These are phyloP conservation scores for Cladosporium sp. DNA, from an alignment of 2,329 filamentous ascomycete species.

Conservation along the genomic window DNA sequence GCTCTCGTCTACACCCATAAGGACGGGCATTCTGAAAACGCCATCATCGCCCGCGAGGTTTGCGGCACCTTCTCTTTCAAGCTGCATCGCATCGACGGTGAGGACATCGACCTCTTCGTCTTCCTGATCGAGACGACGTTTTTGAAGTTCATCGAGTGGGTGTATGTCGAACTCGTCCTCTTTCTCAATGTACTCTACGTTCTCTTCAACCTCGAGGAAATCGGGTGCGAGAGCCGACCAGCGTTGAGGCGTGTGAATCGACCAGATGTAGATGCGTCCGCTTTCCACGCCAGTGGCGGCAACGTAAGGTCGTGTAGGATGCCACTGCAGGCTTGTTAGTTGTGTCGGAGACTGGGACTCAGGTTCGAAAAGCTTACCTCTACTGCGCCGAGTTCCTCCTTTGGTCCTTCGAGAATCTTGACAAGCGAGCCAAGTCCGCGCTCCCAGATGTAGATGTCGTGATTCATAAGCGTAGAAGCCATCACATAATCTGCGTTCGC, in stretches of 20 bases:
- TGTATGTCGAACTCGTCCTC: conserved; percentile 99
- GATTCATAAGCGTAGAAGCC: conserved; percentile 95
- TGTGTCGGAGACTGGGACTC: background rate
- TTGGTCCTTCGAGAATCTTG: conserved; percentile 93
- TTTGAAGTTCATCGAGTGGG: conserved; percentile 87
- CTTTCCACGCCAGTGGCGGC: conserved; percentile 90
- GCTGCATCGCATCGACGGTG: conserved; percentile 58
- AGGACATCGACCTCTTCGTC: conserved; percentile 91
- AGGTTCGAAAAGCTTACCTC: conserved; percentile 41
- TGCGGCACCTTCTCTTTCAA: conserved; percentile 28
- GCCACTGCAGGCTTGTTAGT: conserved; percentile 53
- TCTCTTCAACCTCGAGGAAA: conserved; percentile 96
- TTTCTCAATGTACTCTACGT: conserved; percentile 89
- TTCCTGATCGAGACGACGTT: conserved; percentile 80
- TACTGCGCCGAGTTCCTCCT: conserved; percentile 91
- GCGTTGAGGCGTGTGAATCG: conserved; percentile 86
- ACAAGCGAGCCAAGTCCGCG: conserved; percentile 86
- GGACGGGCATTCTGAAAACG: conserved; percentile 80
- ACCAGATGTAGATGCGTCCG: conserved; percentile 92
- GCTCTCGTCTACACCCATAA: conserved; percentile 88
- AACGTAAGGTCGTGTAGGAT: conserved; percentile 78
- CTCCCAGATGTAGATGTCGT: conserved; percentile 98
- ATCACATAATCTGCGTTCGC: conserved; percentile 92
- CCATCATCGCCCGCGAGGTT: conserved; percentile 45
- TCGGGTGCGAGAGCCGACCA: conserved; percentile 97